Evolutionary conservation across 176 grass and related monocot genomes (phyloP).

Genomic region (Urochloa ruziziensis): DNA sequence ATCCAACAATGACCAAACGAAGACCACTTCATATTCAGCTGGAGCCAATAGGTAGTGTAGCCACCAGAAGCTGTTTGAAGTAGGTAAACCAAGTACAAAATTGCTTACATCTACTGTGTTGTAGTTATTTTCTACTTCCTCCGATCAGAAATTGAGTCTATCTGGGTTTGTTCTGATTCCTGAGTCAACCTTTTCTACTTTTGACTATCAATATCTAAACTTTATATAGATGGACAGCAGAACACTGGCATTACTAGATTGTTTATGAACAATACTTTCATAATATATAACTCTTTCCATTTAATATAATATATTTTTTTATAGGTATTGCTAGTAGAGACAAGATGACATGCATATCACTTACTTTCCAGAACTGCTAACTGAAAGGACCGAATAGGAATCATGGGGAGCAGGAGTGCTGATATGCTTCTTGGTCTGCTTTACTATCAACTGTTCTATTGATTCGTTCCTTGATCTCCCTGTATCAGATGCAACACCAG

Average conservation of each 20-base stretch:
- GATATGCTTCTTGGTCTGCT: slow-evolving; percentile 93
- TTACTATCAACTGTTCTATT: slow-evolving; percentile 71
- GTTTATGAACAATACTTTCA: neutral
- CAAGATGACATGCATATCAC: slow-evolving; percentile 31
- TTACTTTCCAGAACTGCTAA: slow-evolving; percentile 98
- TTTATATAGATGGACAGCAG: neutral
- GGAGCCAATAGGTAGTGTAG: neutral
- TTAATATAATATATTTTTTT: neutral
- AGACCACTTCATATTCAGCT: slow-evolving; percentile 24
- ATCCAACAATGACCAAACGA: slow-evolving; percentile 26
- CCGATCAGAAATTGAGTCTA: neutral
- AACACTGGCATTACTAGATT: neutral
- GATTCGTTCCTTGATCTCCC: slow-evolving; percentile 65
- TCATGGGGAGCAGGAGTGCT: slow-evolving; percentile 97
- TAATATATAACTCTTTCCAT: neutral
- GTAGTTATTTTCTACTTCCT: neutral
- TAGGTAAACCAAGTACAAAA: neutral
- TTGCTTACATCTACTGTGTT: neutral
- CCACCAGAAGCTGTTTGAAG: neutral
- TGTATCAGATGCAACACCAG: slow-evolving; percentile 50
- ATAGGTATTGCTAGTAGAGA: neutral
- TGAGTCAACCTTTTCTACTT: neutral
- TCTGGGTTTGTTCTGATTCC: neutral
- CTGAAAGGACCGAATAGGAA: slow-evolving; percentile 86
- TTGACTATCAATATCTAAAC: neutral